Evolutionary conservation across 148 eudicot species (phyloP), one percentile per base, ranked within the genome.

Genomic region (Linanthus parryae): DNA sequence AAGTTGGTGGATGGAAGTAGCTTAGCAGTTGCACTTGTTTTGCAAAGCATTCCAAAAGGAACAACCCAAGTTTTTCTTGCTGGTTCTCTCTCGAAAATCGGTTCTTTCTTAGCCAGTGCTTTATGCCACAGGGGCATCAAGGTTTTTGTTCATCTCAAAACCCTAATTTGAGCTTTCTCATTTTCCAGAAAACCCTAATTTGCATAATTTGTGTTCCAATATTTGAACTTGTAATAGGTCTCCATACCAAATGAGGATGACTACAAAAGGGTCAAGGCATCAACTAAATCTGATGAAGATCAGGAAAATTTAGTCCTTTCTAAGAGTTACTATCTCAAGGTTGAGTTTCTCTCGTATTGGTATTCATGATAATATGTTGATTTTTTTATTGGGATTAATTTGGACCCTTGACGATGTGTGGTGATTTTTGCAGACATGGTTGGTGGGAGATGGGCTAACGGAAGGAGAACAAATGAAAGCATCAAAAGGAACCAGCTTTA

Each of bases 381-480:
- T 31, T 31, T 31, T 31, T 31, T 31, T 5, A 4, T 31, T 31
- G 10, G 7, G 35, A 11, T 31, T 31, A 5, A 31, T 5, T 31
- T 31, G 11, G 7, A 31, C 11, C 11, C 5, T 31, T 31, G 7
- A 31, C 5, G 10, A 38, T 38, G 7, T n/a, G 16, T 14, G 14
- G 4, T 14, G 3, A 6, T 38, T 7, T 38, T 6, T 67, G 47
- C 62, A 86, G 95, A 70, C 57, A 52, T 86, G 91, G 95, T 44
- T 86, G 52, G 91, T 83, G 14, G 95, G 84, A 42, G 84, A 80
- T 19, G 82, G 75, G 18, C 49, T 86, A 37, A 70, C 61, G 0
- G 58, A 73, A 53, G 35, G 49, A 1, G 95, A 86, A 29, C 90
- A 86, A 53, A 30, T 21, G n/a, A 54, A 56, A 63, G 95, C 95